Conservation (phyloP, 208 protist genomes). For the Wallacemonas sp. region DNA sequence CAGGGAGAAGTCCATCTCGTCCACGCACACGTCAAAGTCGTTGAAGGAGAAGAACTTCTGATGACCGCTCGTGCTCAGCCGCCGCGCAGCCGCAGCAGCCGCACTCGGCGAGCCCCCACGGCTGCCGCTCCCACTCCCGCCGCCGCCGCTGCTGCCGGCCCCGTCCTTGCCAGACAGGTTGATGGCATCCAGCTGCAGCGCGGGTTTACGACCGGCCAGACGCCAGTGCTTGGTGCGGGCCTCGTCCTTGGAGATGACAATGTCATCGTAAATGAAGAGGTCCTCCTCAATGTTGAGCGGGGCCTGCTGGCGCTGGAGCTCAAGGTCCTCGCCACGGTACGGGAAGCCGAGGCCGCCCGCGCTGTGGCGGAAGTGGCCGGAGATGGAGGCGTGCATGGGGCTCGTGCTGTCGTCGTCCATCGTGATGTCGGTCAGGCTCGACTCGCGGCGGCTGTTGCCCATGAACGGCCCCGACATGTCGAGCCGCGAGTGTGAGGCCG, state of each 20-base stretch:
- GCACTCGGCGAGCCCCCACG: conserved; percentile 4
- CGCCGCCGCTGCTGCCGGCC: neutral
- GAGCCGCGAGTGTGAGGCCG: conserved; percentile 3
- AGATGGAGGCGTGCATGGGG: conserved; percentile 18
- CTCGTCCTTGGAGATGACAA: conserved; percentile 76
- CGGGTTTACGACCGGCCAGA: conserved; percentile 59
- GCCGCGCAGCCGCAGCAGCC: neutral
- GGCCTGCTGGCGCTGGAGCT: conserved; percentile 69
- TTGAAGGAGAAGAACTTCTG: conserved; percentile 73
- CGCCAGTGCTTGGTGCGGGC: conserved; percentile 73
- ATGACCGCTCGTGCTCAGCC: conserved; percentile 16
- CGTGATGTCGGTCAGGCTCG: conserved; percentile 44
- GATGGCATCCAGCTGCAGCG: conserved; percentile 6
- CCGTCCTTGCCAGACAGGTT: neutral
- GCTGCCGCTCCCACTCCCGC: neutral
- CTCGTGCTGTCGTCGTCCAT: conserved; percentile 14
- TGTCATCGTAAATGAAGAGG: conserved; percentile 87
- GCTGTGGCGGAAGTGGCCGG: conserved; percentile 7
- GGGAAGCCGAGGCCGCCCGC: conserved; percentile 7
- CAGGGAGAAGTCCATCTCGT: conserved; percentile 69
- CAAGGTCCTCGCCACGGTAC: conserved; percentile 50
- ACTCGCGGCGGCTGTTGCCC: conserved; percentile 18
- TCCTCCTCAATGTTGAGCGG: conserved; percentile 66
- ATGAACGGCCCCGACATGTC: neutral
- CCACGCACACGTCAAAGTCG: conserved; percentile 82